phyloP scores from a whole-genome alignment of 2,329 filamentous ascomycete genomes.

The Exophiala xenobiotica region DNA sequence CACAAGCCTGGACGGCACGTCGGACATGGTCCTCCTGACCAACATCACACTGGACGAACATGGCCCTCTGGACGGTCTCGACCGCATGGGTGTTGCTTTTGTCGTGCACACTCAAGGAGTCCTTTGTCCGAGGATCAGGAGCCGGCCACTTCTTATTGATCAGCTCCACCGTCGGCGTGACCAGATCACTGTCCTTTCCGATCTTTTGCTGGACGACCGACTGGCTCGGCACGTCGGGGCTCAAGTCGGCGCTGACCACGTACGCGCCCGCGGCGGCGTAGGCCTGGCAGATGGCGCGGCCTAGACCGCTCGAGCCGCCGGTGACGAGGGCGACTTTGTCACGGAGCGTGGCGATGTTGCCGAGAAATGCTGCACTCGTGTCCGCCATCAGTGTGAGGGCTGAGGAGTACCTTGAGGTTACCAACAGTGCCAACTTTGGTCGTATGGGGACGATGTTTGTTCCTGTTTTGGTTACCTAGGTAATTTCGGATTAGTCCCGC shows the following conservation, averaged over 20 bases:
- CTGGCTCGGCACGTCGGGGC: conserved; percentile 16
- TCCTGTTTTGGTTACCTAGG: no score
- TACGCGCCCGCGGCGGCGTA: conserved; percentile 44
- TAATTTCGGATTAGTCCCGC: no score
- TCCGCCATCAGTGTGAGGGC: neutral
- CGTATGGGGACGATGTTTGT: no score
- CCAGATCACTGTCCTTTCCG: conserved; percentile 22
- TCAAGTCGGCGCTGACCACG: conserved; percentile 46
- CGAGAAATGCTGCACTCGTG: neutral
- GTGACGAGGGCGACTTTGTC: conserved; percentile 46
- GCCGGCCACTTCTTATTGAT: conserved; percentile 22
- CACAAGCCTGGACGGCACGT: conserved; percentile 79
- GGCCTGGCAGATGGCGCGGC: conserved; percentile 47
- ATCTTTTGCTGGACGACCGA: conserved; percentile 28
- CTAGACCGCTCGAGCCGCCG: conserved; percentile 48
- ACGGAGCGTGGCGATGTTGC: conserved; percentile 23
- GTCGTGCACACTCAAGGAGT: no score
- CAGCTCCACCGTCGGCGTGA: conserved; percentile 27
- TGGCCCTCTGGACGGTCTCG: conserved; percentile 8
- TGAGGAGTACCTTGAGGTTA: neutral
- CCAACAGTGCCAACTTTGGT: no score
- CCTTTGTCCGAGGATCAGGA: neutral
- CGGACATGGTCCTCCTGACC: conserved; percentile 38
- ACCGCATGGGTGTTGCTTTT: no score
- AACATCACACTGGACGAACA: conserved; percentile 24